phyloP scores from a whole-genome alignment of 345 rosid species.

The Pugionium dolabratum region DNA sequence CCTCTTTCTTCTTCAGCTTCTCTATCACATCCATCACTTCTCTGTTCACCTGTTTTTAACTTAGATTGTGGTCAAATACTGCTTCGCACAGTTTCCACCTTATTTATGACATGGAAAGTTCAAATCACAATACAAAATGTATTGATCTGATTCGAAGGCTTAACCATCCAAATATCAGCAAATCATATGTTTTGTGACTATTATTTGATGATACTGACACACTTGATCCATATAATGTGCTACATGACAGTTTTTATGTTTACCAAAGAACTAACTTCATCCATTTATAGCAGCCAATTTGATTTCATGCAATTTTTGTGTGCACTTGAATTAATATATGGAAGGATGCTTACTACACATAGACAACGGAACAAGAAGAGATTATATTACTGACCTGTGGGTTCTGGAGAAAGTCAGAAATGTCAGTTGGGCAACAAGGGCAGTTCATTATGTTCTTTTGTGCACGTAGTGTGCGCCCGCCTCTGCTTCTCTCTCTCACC shows the following conservation, averaged over 20 bases:
- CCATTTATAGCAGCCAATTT: too few relatives aligned
- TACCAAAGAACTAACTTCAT: not conserved
- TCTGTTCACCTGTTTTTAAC: conserved; percentile 56
- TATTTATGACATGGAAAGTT: too few relatives aligned
- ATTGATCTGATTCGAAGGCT: too few relatives aligned
- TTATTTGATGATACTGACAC: not conserved
- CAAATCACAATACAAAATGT: too few relatives aligned
- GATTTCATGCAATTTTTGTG: too few relatives aligned
- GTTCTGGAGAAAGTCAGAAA: conserved; percentile 59
- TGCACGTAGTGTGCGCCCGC: conserved; percentile 53
- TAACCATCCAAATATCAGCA: too few relatives aligned
- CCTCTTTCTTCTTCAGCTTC: conserved; percentile 38
- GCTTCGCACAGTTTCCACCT: too few relatives aligned
- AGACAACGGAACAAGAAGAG: conserved; percentile 2
- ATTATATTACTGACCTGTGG: conserved; percentile 45
- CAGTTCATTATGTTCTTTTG: conserved; percentile 64
- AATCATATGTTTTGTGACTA: too few relatives aligned
- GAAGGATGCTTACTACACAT: not conserved
- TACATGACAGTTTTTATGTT: not conserved
- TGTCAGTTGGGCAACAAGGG: conserved; percentile 64
- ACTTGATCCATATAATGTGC: not conserved
- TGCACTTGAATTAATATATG: not conserved
- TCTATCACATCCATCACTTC: conserved; percentile 64
- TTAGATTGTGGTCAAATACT: not conserved
- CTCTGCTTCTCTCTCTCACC: conserved; percentile 54